Conservation (phyloP, 2,329 filamentous ascomycete species). For the Cordyceps sp. region DNA sequence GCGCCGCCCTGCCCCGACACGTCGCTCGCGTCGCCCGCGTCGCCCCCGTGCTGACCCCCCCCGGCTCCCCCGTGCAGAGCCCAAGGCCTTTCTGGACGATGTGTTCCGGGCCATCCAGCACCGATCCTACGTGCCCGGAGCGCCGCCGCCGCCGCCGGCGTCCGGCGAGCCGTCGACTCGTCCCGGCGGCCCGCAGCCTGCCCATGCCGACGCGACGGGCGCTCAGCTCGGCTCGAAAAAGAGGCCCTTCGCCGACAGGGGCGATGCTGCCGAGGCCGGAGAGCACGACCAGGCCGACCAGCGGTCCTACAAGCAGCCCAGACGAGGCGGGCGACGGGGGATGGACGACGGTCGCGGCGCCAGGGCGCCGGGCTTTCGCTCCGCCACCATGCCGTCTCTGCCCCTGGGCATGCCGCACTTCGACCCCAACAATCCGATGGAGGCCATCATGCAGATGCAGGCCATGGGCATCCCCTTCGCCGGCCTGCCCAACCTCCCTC, state of each 20-base stretch:
- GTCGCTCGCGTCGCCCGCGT: conserved; percentile 12
- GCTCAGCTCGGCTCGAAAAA: no score
- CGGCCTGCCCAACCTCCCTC: conserved; percentile 22
- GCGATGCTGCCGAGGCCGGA: conserved; percentile 6
- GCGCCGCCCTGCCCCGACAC: neutral
- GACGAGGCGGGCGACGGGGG: conserved; percentile 29
- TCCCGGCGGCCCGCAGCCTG: conserved; percentile 16
- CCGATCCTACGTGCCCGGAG: conserved; percentile 43
- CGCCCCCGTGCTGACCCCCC: neutral
- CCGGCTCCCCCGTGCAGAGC: conserved; percentile 9
- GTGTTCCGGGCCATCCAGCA: conserved; percentile 49
- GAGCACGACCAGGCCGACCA: conserved; percentile 15
- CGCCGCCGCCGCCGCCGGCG: conserved; percentile 20
- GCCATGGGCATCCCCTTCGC: conserved; percentile 30
- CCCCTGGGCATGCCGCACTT: conserved; percentile 26
- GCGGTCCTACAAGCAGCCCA: conserved; percentile 41
- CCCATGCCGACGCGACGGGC: neutral
- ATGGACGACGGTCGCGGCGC: conserved; percentile 8
- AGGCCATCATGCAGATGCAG: conserved; percentile 44
- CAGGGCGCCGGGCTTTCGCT: conserved; percentile 3
- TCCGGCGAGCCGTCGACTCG: neutral
- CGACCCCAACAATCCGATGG: conserved; percentile 43
- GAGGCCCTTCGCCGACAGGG: conserved; percentile 17
- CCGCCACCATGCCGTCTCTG: conserved; percentile 1
- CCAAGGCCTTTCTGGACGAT: conserved; percentile 47